These are phyloP conservation scores for Vigna trinervia DNA, from an alignment of 306 rosid species.

Conservation along the genomic window DNA sequence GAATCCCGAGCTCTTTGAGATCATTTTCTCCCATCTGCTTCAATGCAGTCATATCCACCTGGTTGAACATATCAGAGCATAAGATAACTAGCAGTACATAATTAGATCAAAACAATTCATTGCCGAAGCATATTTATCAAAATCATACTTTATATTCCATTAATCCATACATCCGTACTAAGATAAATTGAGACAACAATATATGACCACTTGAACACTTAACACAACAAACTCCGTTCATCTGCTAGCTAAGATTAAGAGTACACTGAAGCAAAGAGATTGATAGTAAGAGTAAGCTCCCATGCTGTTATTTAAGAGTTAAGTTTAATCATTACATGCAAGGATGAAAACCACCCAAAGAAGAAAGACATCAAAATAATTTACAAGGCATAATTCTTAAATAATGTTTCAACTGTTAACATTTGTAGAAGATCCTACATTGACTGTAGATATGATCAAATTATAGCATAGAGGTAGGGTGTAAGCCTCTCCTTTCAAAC, in stretches of 20 bases:
- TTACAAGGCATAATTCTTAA: background rate
- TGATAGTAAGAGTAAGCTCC: conserved; percentile 23
- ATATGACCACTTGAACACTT: conserved; percentile 18
- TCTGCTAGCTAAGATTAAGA: background rate
- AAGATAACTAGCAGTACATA: conserved; percentile 23
- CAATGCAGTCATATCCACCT: conserved; percentile 95
- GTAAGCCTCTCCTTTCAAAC: no score
- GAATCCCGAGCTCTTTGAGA: conserved; percentile 96
- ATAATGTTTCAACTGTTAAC: conserved; percentile 2
- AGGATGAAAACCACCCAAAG: conserved; percentile 14
- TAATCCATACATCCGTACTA: conserved; percentile 4
- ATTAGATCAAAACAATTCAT: conserved; percentile 27
- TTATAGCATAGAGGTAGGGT: no score
- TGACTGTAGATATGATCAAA: no score
- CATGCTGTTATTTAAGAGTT: background rate
- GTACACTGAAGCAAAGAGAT: background rate
- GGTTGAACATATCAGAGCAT: conserved; percentile 31
- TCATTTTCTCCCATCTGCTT: conserved; percentile 97
- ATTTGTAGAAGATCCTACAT: background rate
- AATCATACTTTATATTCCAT: background rate
- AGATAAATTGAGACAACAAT: background rate
- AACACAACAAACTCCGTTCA: background rate
- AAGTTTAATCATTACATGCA: background rate
- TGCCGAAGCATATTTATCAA: conserved; percentile 9
- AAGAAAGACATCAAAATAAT: background rate